Conservation (phyloP, 768 basidiomycete genomes). For the Collybia mongolica region DNA sequence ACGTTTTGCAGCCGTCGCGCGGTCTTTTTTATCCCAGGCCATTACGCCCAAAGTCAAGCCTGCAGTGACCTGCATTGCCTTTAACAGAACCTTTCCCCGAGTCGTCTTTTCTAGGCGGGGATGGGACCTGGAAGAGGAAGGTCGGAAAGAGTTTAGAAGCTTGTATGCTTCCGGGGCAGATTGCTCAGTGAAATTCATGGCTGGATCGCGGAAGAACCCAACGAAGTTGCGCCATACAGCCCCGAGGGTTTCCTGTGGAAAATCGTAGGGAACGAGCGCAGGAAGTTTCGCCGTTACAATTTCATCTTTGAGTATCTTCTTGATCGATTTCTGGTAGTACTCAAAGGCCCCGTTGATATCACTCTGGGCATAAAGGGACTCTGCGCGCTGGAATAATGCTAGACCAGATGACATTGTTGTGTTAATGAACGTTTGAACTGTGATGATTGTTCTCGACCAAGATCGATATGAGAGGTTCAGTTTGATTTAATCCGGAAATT, state of each 20-base stretch:
- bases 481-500: too few relatives aligned
- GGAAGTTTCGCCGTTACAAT: slow-evolving; percentile 17
- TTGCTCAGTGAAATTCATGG: slow-evolving; percentile 17
- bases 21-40: slow-evolving; percentile 29
- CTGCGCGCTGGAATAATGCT: slow-evolving; percentile 6
- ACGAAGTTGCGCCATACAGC: slow-evolving; percentile 26
- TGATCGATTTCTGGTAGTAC: slow-evolving; percentile 23
- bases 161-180: slow-evolving; percentile 27
- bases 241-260: slow-evolving; percentile 22
- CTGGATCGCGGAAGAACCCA: slow-evolving; percentile 23
- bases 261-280: slow-evolving; percentile 11
- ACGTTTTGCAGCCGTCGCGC: slow-evolving; percentile 28
- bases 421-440: too few relatives aligned
- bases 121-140: slow-evolving; percentile 14
- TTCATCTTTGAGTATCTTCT: slow-evolving; percentile 26
- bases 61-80: slow-evolving; percentile 28
- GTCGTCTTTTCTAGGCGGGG: slow-evolving; percentile 18
- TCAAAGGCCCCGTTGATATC: slow-evolving; percentile 20
- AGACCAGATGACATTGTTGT: slow-evolving; percentile 5
- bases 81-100: slow-evolving; percentile 24
- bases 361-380: slow-evolving; percentile 2
- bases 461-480: too few relatives aligned
- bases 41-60: slow-evolving; percentile 26
- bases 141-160: slow-evolving; percentile 25
- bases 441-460: neutral